A percentile compares a stretch with the other conserved stretches of the same genome.
These are phyloP conservation scores for Diaporthe eres DNA, from an alignment of 2,329 filamentous ascomycete genomes.

Conservation along the genomic window DNA sequence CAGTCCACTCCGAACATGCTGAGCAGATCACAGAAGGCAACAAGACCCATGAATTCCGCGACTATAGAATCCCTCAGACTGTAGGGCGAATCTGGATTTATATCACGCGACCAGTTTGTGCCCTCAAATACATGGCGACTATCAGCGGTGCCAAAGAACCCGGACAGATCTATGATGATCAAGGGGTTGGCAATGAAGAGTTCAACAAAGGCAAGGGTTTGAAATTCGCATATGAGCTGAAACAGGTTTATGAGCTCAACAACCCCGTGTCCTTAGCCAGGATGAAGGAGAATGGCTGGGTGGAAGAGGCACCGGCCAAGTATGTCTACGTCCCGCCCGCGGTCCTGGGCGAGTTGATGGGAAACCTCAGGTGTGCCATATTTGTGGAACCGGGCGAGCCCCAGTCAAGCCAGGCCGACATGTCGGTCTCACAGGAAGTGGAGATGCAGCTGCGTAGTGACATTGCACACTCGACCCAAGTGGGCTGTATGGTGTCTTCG, in stretches of 20 bases:
- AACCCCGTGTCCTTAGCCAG: constrained; percentile 67
- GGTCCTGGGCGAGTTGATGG: constrained; percentile 69
- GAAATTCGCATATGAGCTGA: constrained; percentile 66
- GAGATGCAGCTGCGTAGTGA: constrained; percentile 66
- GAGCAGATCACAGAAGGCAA: constrained; percentile 62
- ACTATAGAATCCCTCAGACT: constrained; percentile 67
- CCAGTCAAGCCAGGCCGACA: constrained; percentile 46
- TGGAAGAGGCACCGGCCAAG: constrained; percentile 63
- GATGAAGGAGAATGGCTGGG: constrained; percentile 69
- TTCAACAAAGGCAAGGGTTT: constrained; percentile 61
- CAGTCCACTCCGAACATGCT: constrained; percentile 63
- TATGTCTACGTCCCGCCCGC: constrained; percentile 70
- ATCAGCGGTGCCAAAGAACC: constrained; percentile 63
- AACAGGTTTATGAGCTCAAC: constrained; percentile 74
- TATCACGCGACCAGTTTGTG: constrained; percentile 59
- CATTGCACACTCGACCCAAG: constrained; percentile 49
- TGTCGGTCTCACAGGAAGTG: constrained; percentile 66
- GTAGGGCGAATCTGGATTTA: constrained; percentile 76
- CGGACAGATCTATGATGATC: constrained; percentile 60
- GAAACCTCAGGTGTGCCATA: constrained; percentile 68
- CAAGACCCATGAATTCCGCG: constrained; percentile 69
- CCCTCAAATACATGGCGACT: constrained; percentile 72
- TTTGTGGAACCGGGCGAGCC: constrained; percentile 52
- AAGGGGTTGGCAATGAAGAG: constrained; percentile 64
- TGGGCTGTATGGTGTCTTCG: constrained; percentile 27